Percentiles rank a stretch among this genome's conserved stretches.
These are phyloP conservation scores for Tirmania nivea DNA, from an alignment of 495 filamentous ascomycete species.

Conservation along the genomic window DNA sequence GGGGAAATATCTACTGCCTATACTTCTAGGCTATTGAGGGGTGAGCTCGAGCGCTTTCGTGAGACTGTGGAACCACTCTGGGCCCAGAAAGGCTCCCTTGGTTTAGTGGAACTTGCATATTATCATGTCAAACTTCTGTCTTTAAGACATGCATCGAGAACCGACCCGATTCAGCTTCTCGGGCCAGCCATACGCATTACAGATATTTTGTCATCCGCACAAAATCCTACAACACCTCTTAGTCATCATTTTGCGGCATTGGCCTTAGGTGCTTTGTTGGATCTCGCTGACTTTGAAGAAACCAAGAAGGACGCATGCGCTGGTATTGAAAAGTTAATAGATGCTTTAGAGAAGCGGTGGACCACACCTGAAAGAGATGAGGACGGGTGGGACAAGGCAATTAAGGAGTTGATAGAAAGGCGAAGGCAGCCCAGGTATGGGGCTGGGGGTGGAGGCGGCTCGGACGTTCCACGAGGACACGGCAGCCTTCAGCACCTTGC, in stretches of 20 bases:
- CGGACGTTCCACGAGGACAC: constrained; percentile 10
- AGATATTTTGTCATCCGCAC: constrained; percentile 31
- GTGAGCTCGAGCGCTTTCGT: constrained; percentile 22
- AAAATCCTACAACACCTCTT: constrained; percentile 38
- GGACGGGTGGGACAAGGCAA: constrained; percentile 14
- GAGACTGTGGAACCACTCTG: constrained; percentile 19
- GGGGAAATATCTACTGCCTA: constrained; percentile 25
- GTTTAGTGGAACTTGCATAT: constrained; percentile 43
- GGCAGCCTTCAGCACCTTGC: constrained; percentile 17
- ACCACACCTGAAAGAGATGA: constrained; percentile 7
- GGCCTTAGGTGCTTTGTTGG: constrained; percentile 42
- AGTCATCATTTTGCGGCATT: constrained; percentile 54
- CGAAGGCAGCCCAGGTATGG: constrained; percentile 9
- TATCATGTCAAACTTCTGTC: constrained; percentile 49
- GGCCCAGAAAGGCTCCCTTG: constrained; percentile 1
- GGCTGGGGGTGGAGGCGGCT: constrained; percentile 2
- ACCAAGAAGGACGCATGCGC: constrained; percentile 19
- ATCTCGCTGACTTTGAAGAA: constrained; percentile 31
- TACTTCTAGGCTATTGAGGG: constrained; percentile 21
- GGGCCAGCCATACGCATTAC: constrained; percentile 38
- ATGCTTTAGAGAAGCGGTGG: constrained; percentile 9
- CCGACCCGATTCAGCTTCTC: constrained; percentile 38
- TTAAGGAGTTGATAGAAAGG: constrained; percentile 14
- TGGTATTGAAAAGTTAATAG: constrained; percentile 16
- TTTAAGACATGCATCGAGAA: constrained; percentile 32